Evolutionary conservation across 495 filamentous ascomycete genomes (phyloP).

Genomic region (Hypoxylon subgilvum): DNA sequence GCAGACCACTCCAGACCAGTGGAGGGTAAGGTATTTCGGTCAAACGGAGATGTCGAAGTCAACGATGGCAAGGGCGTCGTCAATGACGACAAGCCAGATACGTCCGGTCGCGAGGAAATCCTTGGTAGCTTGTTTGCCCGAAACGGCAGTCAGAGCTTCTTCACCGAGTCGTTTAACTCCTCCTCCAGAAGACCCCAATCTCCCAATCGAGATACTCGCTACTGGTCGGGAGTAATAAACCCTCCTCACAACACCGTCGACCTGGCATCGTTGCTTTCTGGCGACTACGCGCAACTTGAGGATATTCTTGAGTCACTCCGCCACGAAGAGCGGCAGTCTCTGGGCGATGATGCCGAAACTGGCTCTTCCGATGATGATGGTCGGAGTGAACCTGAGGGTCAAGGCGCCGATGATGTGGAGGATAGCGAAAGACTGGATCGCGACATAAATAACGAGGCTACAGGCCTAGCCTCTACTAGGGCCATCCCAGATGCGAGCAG

Average conservation of each 20-base stretch:
- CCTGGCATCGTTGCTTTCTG: constrained; percentile 46
- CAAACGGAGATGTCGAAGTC: constrained; percentile 67
- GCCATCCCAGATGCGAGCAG: constrained; percentile 36
- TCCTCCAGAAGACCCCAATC: constrained; percentile 39
- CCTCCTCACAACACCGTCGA: constrained; percentile 48
- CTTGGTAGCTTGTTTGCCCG: constrained; percentile 48
- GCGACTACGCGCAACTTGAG: constrained; percentile 37
- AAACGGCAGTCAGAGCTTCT: constrained; percentile 43
- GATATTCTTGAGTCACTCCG: constrained; percentile 42
- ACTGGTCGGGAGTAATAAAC: constrained; percentile 49
- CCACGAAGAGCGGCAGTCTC: constrained; percentile 19
- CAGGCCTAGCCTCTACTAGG: constrained; percentile 1
- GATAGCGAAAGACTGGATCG: constrained; percentile 18
- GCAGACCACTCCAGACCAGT: constrained; percentile 63
- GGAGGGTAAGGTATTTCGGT: constrained; percentile 67
- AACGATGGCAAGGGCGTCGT: constrained; percentile 53
- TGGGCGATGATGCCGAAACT: constrained; percentile 30
- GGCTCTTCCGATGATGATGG: constrained; percentile 38
- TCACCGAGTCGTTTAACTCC: constrained; percentile 41
- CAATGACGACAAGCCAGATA: constrained; percentile 51
- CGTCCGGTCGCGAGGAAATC: constrained; percentile 48
- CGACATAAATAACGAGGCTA: constrained; percentile 4
- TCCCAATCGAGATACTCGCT: constrained; percentile 40
- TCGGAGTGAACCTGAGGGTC: constrained; percentile 31
- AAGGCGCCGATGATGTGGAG: constrained; percentile 30